Evolutionary conservation across 345 rosid species (phyloP), one percentile per base, ranked within the genome.

Genomic region (Sisymbrium irio): DNA sequence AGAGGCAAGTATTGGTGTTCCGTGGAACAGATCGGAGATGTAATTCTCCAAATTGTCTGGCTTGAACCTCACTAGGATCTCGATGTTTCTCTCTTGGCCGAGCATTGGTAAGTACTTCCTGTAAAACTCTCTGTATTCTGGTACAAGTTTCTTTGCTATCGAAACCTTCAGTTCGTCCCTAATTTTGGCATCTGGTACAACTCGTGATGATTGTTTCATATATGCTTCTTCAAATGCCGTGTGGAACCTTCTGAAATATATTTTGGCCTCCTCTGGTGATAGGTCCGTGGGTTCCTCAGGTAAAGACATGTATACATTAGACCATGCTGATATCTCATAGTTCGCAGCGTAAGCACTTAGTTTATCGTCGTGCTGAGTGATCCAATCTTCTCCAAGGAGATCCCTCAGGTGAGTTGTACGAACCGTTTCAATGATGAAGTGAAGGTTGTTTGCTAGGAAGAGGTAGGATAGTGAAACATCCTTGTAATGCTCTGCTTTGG

Each of bases 361-460:
- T 72, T 87, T 95, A 62, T 73, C 67, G 1, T 50, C 80, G 36
- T 90, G 92, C 50, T 55, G 78, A 5, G 46, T 46, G 54, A 88
- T n/a, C 99, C 99, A 95, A 44, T 86, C 85, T 4, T 84, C 87
- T 25, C 99, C 94, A 11, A 92, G 89, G 71, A 88, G 81, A 45
- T 81, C 15, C 60, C 73, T 82, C 28, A 95, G 82, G 58, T 71
- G 75, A 56, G 85, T 79, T 55, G 83, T 75, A 12, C 68, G 65
- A 28, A 90, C 96, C 15, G 79, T 90, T 35, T 76, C 75, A 0
- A 86, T 71, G 45, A 92, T 81, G 80, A 77, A 86, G 39, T 86
- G 83, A 35, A 92, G 91, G 58, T 95, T 95, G 83, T 87, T 95
- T 8, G 97, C 92, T 5, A 90, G 83, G 85, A 90, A 95, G 62